phyloP scores from a whole-genome alignment of 2,329 filamentous ascomycete genomes.

The Grosmannia serpens region DNA sequence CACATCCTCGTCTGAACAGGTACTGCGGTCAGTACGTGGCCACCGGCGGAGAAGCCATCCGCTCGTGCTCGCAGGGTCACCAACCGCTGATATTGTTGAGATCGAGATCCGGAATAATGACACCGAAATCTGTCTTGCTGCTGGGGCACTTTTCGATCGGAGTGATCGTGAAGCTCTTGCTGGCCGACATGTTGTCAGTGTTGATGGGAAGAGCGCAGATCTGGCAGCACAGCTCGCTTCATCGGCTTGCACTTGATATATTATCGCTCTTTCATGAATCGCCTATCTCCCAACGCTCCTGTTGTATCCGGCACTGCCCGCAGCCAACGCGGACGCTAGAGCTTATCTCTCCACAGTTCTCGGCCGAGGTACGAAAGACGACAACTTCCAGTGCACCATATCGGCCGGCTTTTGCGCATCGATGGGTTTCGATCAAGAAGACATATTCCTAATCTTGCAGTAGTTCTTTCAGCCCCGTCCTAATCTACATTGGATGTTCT shows the following conservation, averaged over 20 bases:
- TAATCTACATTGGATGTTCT: no score
- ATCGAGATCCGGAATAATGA: conserved; percentile 24
- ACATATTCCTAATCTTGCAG: no score
- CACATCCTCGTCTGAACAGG: conserved; percentile 23
- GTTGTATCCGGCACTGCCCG: background rate
- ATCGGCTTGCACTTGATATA: no score
- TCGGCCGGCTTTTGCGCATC: no score
- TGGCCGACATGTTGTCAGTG: background rate
- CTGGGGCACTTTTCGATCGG: conserved; percentile 15
- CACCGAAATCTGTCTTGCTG: conserved; percentile 27
- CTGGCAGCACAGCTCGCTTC: no score
- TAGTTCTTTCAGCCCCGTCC: no score
- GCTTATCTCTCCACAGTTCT: background rate
- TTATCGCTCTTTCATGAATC: no score
- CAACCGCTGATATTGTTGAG: conserved; percentile 23
- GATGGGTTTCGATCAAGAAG: no score
- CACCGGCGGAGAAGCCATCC: background rate
- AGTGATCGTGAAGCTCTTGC: conserved; percentile 27
- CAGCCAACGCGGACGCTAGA: background rate
- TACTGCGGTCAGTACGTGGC: background rate
- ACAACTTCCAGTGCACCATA: no score
- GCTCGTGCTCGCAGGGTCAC: background rate
- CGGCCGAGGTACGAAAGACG: background rate
- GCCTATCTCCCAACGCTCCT: background rate
- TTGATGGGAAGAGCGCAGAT: no score